Percentiles rank a stretch among this genome's conserved stretches.
phyloP scores from a whole-genome alignment of 495 filamentous ascomycete species.

The Penicillium cinerascens region DNA sequence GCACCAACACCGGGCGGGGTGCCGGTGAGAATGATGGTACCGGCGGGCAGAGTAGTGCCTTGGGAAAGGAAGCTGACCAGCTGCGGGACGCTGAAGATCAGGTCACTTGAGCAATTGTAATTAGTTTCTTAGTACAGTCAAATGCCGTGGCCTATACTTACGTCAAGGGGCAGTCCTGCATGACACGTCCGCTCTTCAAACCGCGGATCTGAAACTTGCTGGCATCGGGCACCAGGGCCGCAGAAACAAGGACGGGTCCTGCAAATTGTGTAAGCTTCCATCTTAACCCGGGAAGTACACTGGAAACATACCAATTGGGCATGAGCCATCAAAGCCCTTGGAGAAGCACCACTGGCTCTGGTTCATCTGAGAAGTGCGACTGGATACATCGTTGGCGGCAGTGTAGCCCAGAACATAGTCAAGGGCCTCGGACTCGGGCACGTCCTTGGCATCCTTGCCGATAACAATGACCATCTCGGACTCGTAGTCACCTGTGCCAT shows the following conservation, averaged over 20 bases:
- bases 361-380: slow-evolving; percentile 75
- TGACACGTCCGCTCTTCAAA: slow-evolving; percentile 62
- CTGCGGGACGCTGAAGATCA: slow-evolving; percentile 74
- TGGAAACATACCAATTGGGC: slow-evolving; percentile 57
- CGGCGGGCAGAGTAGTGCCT: slow-evolving; percentile 74
- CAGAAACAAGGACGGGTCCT: slow-evolving; percentile 56
- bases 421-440: slow-evolving; percentile 64
- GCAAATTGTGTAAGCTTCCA: background rate
- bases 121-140: background rate
- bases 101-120: slow-evolving; percentile 45
- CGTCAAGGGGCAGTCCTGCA: slow-evolving; percentile 62
- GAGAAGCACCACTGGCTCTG: slow-evolving; percentile 78
- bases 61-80: slow-evolving; percentile 72
- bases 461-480: slow-evolving; percentile 78
- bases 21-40: slow-evolving; percentile 81
- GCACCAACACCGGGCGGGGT: slow-evolving; percentile 57
- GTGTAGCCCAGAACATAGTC: slow-evolving; percentile 77
- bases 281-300: background rate
- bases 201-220: slow-evolving; percentile 61
- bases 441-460: slow-evolving; percentile 63
- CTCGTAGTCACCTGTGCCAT: slow-evolving; percentile 70
- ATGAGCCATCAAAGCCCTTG: slow-evolving; percentile 81
- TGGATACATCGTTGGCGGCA: slow-evolving; percentile 77
- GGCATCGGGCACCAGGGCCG: slow-evolving; percentile 57
- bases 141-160: slow-evolving; percentile 10